These are phyloP conservation scores for Colletotrichum chlorophyti DNA, from an alignment of 2,329 filamentous ascomycete species.

Conservation along the genomic window DNA sequence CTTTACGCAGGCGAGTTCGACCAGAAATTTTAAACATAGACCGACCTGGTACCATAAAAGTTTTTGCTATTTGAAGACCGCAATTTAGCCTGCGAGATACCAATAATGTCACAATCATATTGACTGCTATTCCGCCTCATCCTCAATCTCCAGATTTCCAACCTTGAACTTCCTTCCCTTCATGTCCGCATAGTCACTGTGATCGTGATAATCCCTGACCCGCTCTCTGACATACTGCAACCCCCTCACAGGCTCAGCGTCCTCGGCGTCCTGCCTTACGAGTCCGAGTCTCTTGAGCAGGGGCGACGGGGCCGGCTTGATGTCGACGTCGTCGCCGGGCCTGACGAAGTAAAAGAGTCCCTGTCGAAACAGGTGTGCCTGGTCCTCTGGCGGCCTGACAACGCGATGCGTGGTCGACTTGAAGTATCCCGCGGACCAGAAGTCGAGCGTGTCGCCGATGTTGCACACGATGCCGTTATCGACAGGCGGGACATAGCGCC, in stretches of 20 bases:
- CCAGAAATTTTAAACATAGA: not conserved
- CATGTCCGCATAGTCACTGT: slow-evolving; percentile 45
- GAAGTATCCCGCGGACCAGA: slow-evolving; percentile 38
- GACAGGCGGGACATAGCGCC: slow-evolving; percentile 52
- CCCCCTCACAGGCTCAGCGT: slow-evolving; percentile 40
- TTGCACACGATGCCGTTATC: slow-evolving; percentile 54
- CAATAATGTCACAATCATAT: not conserved
- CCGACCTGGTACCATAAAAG: not conserved
- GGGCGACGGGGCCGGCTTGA: slow-evolving; percentile 38
- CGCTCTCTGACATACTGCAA: slow-evolving; percentile 47
- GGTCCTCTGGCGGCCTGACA: slow-evolving; percentile 41
- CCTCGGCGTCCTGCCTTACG: slow-evolving; percentile 32
- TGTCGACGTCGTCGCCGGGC: slow-evolving; percentile 39
- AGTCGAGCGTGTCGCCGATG: slow-evolving; percentile 40
- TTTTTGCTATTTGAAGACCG: not conserved
- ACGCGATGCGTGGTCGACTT: slow-evolving; percentile 44
- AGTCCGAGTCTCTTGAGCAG: slow-evolving; percentile 36
- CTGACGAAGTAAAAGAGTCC: slow-evolving; percentile 45
- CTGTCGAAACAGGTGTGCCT: slow-evolving; percentile 38
- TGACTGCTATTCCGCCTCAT: slow-evolving; percentile 37
- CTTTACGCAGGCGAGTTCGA: slow-evolving; percentile 52
- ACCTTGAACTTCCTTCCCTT: slow-evolving; percentile 47
- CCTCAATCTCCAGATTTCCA: slow-evolving; percentile 47
- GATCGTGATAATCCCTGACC: slow-evolving; percentile 48
- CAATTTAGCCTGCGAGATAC: not conserved